Conservation (phyloP, 2,329 filamentous ascomycete genomes). For the Pseudogymnoascus sp. region DNA sequence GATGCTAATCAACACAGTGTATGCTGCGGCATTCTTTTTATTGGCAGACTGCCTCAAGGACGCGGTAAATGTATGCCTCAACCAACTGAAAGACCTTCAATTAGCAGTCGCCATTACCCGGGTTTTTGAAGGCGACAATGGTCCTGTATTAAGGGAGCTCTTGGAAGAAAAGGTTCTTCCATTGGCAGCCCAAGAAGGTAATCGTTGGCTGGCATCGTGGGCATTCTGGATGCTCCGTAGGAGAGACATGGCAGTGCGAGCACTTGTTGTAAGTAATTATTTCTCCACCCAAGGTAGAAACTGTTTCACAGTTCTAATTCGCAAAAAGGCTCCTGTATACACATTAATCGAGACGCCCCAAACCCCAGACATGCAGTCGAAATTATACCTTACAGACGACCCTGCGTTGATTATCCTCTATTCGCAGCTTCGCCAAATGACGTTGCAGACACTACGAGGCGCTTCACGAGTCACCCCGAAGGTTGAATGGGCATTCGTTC, state of each 20-base stretch:
- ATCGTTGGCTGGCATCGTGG: conserved; percentile 93
- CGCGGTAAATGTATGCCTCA: conserved; percentile 78
- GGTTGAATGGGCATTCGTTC: conserved; percentile 81
- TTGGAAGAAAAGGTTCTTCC: conserved; percentile 74
- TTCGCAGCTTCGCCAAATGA: conserved; percentile 73
- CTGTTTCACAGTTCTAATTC: conserved; percentile 17
- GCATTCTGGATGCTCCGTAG: conserved; percentile 86
- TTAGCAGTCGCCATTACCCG: conserved; percentile 82
- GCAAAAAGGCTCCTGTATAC: conserved; percentile 64
- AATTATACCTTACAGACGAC: conserved; percentile 82
- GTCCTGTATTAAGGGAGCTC: conserved; percentile 64
- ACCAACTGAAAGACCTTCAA: conserved; percentile 81
- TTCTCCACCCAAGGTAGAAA: background rate
- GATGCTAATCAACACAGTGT: conserved; percentile 49
- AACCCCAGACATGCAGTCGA: conserved; percentile 64
- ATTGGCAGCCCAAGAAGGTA: conserved; percentile 70
- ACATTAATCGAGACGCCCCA: conserved; percentile 63
- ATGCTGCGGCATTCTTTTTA: conserved; percentile 93
- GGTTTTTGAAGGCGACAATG: conserved; percentile 80
- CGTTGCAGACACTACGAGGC: conserved; percentile 76
- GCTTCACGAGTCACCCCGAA: conserved; percentile 71
- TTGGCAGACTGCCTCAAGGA: conserved; percentile 79
- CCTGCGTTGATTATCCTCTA: conserved; percentile 85
- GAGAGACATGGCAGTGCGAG: conserved; percentile 75
- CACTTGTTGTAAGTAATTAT: conserved; percentile 60